These are phyloP conservation scores for Scheffersomyces segobiensis DNA, from an alignment of 1,139 yeast species.

Conservation along the genomic window DNA sequence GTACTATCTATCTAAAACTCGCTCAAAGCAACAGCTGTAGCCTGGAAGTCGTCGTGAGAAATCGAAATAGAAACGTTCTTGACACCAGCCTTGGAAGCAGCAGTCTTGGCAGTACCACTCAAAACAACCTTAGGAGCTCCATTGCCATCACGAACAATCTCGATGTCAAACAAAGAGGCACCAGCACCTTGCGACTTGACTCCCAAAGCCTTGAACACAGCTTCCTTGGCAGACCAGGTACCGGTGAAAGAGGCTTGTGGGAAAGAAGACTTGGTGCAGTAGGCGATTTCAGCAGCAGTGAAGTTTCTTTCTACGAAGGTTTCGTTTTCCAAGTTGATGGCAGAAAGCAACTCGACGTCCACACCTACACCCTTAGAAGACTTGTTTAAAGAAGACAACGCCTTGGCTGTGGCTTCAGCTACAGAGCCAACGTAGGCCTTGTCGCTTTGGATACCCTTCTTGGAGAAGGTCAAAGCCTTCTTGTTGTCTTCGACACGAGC, in stretches of 20 bases:
- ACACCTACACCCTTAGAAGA: conserved; percentile 85
- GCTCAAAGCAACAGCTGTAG: conserved; percentile 95
- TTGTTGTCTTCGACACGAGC: conserved; percentile 70
- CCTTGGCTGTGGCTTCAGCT: conserved; percentile 48
- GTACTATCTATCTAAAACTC: conserved; percentile 39
- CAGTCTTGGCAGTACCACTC: conserved; percentile 71
- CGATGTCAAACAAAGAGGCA: conserved; percentile 88
- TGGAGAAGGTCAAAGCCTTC: conserved; percentile 50
- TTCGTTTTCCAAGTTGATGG: conserved; percentile 80
- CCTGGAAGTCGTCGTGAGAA: conserved; percentile 95
- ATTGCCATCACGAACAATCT: conserved; percentile 69
- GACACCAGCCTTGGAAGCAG: conserved; percentile 73
- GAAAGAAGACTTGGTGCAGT: conserved; percentile 71
- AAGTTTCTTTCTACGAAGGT: conserved; percentile 92
- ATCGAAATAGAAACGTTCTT: conserved; percentile 79
- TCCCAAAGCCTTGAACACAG: conserved; percentile 93
- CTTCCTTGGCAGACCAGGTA: conserved; percentile 99
- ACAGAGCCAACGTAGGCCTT: conserved; percentile 35
- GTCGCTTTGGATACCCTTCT: conserved; percentile 39
- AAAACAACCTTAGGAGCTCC: conserved; percentile 84
- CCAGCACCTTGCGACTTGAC: conserved; percentile 93
- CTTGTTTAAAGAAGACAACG: conserved; percentile 48
- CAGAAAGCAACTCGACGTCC: conserved; percentile 86
- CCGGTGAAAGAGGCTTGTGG: conserved; percentile 95
- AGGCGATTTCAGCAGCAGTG: conserved; percentile 73